Evolutionary conservation across 805 yeast species (phyloP), one percentile per base, ranked within the genome.

Genomic region (Candida ipomoeae): DNA sequence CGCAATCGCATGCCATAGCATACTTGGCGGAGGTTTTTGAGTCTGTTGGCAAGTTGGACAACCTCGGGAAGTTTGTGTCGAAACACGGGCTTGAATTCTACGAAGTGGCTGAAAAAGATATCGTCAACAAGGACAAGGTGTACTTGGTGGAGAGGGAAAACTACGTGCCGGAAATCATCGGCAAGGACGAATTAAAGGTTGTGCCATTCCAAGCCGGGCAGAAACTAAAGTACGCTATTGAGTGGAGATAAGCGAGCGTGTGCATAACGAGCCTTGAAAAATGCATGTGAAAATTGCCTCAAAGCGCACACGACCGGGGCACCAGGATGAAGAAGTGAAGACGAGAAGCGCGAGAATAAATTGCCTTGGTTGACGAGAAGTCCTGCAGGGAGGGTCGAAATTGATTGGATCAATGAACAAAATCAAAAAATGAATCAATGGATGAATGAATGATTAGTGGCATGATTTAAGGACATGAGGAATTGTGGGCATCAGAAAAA

Each of bases 121-220:
- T 66, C 20, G 75, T 74, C 20, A 64, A 70, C 57, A 60, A 68
- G 49, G 80, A 82, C 50, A 73, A 80, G 56, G 81, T 74, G 43
- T 71, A 75, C 46, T 67, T 92, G 49, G 83, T 83, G 35, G 79
- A 76, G 62, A 74, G 80, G 49, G 71, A 75, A 31, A 74, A 69
- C 53, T 61, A 59, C 2, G 81, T 91, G 11, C 96, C 96, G 1
- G 83, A 82, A 36, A 59, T 74, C 1, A 70, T 85, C 43, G 72
- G 73, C 14, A 74, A 67, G 54, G 69, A 62, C n/a, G 73, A 70
- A 13, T 67, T 75, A 31, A 75, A 71, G 3, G 78, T 74, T 13
- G 92, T 89, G 15, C 98, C 97, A 7, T 92, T 92, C 77, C 78
- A 75, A 58, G 90, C 97, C 6, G 96, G 96, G 15, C 82, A 85